Conservation (phyloP, 768 basidiomycete genomes). For the Gymnopilus dilepis region DNA sequence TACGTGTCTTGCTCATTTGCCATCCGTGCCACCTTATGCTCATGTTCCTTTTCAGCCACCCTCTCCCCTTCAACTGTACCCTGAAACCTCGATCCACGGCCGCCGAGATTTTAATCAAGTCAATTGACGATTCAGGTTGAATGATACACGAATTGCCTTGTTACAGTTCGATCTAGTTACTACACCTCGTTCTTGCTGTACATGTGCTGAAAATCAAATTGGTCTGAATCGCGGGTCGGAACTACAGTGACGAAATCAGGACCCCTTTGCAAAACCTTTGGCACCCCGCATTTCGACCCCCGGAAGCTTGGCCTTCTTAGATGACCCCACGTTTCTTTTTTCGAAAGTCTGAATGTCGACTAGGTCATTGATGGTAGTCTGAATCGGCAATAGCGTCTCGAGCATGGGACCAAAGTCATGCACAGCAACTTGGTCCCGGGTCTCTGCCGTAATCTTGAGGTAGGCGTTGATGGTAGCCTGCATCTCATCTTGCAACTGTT, state of each 20-base stretch:
- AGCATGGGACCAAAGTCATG: constrained; percentile 15
- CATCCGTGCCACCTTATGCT: background rate
- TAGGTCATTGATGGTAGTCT: constrained; percentile 18
- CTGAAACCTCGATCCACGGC: constrained; percentile 30
- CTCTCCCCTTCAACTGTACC: constrained; percentile 31
- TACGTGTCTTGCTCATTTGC: constrained; percentile 2
- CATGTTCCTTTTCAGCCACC: constrained; percentile 26
- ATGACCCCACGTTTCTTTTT: constrained; percentile 4
- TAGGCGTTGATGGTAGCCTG: constrained; percentile 19
- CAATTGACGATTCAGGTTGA: constrained; percentile 15
- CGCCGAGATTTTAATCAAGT: constrained; percentile 26
- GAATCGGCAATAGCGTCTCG: constrained; percentile 20
- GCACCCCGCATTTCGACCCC: constrained; percentile 19
- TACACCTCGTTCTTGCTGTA: too few species aligned
- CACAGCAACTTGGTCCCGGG: constrained; percentile 20
- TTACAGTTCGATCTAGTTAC: too few species aligned
- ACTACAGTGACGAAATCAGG: background rate
- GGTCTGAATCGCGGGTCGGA: too few species aligned
- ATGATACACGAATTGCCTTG: background rate
- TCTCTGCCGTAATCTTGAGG: constrained; percentile 18
- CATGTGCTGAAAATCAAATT: too few species aligned
- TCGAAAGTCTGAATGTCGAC: constrained; percentile 18
- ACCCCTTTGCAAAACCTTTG: constrained; percentile 16
- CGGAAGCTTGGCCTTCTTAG: constrained; percentile 15
- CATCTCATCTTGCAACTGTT: constrained; percentile 22